Percentiles rank a stretch among this genome's conserved stretches.
Evolutionary conservation across 495 filamentous ascomycete species (phyloP).

Genomic region (Aspergillus carlsbadensis): DNA sequence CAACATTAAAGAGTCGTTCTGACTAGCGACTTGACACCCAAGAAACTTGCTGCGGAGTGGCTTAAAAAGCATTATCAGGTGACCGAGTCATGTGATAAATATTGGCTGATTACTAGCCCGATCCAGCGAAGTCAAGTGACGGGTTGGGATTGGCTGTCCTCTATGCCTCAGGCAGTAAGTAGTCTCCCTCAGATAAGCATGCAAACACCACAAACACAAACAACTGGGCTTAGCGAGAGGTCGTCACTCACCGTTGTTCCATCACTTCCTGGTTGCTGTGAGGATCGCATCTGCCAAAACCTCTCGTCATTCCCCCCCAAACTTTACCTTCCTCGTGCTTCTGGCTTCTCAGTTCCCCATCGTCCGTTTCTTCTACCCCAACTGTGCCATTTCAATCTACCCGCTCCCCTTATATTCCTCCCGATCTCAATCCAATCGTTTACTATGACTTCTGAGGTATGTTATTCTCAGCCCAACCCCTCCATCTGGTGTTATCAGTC

Average conservation of each 20-base stretch:
- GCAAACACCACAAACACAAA: slow-evolving; percentile 26
- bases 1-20: no score
- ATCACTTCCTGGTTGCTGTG: slow-evolving; percentile 21
- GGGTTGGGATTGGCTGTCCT: not conserved
- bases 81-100: not conserved
- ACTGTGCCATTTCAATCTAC: slow-evolving; percentile 9
- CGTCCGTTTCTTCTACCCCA: slow-evolving; percentile 7
- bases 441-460: slow-evolving; percentile 52
- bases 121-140: no score
- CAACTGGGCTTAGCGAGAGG: slow-evolving; percentile 22
- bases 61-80: no score
- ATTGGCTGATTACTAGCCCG: not conserved
- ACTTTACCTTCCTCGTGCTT: slow-evolving; percentile 14
- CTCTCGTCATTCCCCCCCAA: slow-evolving; percentile 21
- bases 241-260: slow-evolving; percentile 30
- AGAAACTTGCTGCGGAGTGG: no score
- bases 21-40: no score
- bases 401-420: slow-evolving; percentile 6
- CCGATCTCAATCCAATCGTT: slow-evolving; percentile 14
- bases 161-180: slow-evolving; percentile 22
- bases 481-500: slow-evolving; percentile 28
- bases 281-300: slow-evolving; percentile 29
- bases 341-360: slow-evolving; percentile 10
- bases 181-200: no score
- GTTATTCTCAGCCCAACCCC: slow-evolving; percentile 37